Evolutionary conservation across 2,329 filamentous ascomycete genomes (phyloP).

Genomic region (Xylariaceae sp.): DNA sequence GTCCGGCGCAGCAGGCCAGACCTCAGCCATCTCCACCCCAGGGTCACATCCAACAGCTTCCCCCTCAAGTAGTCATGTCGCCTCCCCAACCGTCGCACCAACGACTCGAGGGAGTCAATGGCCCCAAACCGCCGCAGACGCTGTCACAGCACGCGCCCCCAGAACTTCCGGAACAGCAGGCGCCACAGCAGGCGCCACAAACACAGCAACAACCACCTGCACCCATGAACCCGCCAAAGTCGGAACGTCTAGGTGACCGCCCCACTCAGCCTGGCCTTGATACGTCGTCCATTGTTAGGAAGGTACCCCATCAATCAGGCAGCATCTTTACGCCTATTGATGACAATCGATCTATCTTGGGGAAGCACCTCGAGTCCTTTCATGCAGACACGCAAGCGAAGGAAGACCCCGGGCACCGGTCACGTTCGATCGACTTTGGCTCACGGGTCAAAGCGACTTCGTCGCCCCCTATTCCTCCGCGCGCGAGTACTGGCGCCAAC

Average conservation of each 20-base stretch:
- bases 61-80: constrained; percentile 43
- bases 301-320: constrained; percentile 64
- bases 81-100: constrained; percentile 48
- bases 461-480: constrained; percentile 48
- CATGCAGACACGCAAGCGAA: constrained; percentile 47
- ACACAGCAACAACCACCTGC: constrained; percentile 38
- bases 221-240: constrained; percentile 43
- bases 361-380: constrained; percentile 71
- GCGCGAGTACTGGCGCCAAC: constrained; percentile 43
- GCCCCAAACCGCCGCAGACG: constrained; percentile 31
- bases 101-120: constrained; percentile 31
- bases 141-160: constrained; percentile 22
- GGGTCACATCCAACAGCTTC: constrained; percentile 47
- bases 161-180: constrained; percentile 35
- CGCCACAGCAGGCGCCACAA: constrained; percentile 25
- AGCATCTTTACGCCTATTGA: constrained; percentile 98
- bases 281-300: constrained; percentile 51
- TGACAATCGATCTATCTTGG: constrained; percentile 80
- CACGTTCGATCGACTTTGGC: constrained; percentile 61
- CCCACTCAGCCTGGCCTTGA: constrained; percentile 44
- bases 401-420: constrained; percentile 41
- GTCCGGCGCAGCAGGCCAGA: constrained; percentile 39
- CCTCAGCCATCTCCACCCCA: constrained; percentile 57
- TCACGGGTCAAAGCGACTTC: constrained; percentile 46
- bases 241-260: constrained; percentile 43